Evolutionary conservation across 768 basidiomycete species (phyloP), one percentile per base, ranked within the genome.

Genomic region (Boletales sp.): DNA sequence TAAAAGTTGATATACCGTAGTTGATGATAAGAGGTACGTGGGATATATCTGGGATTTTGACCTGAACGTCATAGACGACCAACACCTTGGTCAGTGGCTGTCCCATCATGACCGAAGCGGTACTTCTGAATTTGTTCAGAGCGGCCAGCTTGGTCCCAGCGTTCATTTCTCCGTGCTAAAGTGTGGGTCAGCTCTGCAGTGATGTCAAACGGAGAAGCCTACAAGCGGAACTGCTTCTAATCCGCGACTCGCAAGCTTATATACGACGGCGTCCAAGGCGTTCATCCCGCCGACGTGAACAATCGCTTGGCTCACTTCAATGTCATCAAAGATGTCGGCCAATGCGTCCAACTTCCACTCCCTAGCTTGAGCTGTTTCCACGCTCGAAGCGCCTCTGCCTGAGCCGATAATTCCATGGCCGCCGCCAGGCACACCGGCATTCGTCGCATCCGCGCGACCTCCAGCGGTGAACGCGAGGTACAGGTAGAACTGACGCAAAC

Each of bases 261-360:
- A 94, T 37, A 94, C 81, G 41, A 97, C 91, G 8, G 89, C 77
- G 61, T 94, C 94, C 55, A 97, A 72, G 13, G 90, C 81, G 10
- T 82, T 86, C 79, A 94, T 83, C 4, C 91, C 89, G 7, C 91
- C 90, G 42, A 94, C 91, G 60, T 93, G 88, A 30, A 94, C 88
- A 51, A 94, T 83, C 1, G 86, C 88, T 56, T 92, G 90, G 14
- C 72, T 66, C 6, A 89, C 79, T 40, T 92, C 88, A 12, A 91
- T 77, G 60, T 95, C 93, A 35, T 94, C 92, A 58, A 94, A 87
- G 39, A 95, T 73, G 65, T 97, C 93, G 12, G 87, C 82, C 24
- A 97, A 75, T 4, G 93, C 93, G 59, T 97, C 93, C 43, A 97
- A 73, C 68, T 97, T 97, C 93, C 94, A 95, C 66, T 94, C 93